A percentile compares a stretch with the other conserved stretches of the same genome.
These are phyloP conservation scores for Solanum boliviense DNA, from an alignment of 257 asterid species.

Conservation along the genomic window DNA sequence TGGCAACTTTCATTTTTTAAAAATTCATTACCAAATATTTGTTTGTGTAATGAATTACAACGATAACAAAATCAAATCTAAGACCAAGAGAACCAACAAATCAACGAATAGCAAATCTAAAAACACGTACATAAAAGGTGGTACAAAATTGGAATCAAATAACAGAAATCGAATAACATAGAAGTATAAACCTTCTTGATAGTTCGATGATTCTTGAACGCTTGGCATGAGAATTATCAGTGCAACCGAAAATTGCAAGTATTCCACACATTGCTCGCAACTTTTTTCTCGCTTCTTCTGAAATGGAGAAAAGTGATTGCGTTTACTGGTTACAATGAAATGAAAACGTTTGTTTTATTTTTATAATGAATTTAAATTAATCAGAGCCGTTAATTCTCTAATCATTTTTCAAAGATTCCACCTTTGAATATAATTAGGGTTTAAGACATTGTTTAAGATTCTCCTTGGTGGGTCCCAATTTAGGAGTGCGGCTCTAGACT, in stretches of 20 bases:
- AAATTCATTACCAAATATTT: background rate
- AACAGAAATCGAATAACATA: background rate
- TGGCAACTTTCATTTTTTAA: background rate
- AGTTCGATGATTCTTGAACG: conserved; percentile 87
- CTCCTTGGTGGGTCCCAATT: background rate
- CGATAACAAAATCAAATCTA: background rate
- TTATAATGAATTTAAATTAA: background rate
- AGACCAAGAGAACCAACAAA: background rate
- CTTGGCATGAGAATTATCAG: conserved; percentile 64
- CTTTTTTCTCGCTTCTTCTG: background rate
- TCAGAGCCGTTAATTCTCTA: background rate
- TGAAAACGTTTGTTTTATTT: background rate
- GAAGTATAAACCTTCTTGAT: conserved; percentile 57
- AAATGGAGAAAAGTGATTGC: background rate
- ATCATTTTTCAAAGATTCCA: background rate
- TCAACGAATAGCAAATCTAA: background rate
- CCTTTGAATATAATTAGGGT: background rate
- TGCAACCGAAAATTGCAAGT: conserved; percentile 85
- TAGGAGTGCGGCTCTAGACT: background rate
- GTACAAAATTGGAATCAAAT: background rate
- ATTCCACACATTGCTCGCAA: conserved; percentile 75
- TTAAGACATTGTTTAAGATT: background rate
- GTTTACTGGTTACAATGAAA: background rate
- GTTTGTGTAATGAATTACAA: background rate
- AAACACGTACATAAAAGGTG: background rate